A percentile compares a stretch with the other conserved stretches of the same genome.
phyloP scores from a whole-genome alignment of 345 rosid species.

The Reutealis trisperma region DNA sequence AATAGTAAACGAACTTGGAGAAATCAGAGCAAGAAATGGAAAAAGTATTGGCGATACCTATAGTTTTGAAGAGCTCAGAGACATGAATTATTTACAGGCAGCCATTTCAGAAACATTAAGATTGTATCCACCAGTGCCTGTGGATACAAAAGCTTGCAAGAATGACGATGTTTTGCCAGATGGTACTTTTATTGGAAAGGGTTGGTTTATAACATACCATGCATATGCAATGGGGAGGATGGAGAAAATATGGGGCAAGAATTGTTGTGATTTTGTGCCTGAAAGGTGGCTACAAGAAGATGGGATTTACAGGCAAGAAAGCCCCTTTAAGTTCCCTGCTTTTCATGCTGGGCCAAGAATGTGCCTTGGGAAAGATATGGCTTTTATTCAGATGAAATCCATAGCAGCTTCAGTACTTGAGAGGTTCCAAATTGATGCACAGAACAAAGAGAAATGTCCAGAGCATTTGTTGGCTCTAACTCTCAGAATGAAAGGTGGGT shows the following conservation, averaged over 20 bases:
- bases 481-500: conserved; percentile 25
- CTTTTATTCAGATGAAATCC: conserved; percentile 26
- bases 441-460: conserved; percentile 8
- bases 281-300: conserved; percentile 28
- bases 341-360: conserved; percentile 29
- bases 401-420: conserved; percentile 25
- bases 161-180: conserved; percentile 23
- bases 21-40: not conserved
- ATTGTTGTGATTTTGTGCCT: conserved; percentile 18
- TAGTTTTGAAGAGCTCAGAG: conserved; percentile 14
- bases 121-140: conserved; percentile 30
- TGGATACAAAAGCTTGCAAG: conserved; percentile 7
- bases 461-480: conserved; percentile 18
- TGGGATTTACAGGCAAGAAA: conserved; percentile 10
- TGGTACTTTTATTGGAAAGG: conserved; percentile 5
- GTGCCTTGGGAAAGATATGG: conserved; percentile 27
- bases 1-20: conserved; percentile 16
- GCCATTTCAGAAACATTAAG: conserved; percentile 25
- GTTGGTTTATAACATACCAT: conserved; percentile 16
- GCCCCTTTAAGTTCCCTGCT: conserved; percentile 20
- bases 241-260: conserved; percentile 25
- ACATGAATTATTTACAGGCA: conserved; percentile 16
- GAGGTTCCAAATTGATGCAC: conserved; percentile 11
- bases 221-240: conserved; percentile 23
- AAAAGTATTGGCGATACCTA: not conserved